phyloP scores from a whole-genome alignment of 2,329 filamentous ascomycete species.

The Ophiocordyceps australis region DNA sequence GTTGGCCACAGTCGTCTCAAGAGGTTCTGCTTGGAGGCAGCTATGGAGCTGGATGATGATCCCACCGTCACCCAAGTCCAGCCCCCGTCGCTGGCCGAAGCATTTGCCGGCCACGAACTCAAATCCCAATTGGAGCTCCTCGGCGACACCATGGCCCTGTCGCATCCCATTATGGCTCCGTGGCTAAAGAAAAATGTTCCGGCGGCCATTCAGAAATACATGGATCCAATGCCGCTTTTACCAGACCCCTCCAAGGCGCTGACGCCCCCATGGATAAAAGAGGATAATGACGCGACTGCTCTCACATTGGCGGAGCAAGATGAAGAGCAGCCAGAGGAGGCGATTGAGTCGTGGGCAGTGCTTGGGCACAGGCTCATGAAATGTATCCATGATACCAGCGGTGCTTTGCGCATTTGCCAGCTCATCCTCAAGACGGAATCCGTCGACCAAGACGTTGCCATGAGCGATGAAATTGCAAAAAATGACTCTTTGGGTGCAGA shows the following conservation, averaged over 20 bases:
- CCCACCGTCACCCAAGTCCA: conserved; percentile 42
- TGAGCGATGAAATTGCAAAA: conserved; percentile 6
- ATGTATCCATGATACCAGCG: conserved; percentile 10
- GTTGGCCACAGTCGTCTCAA: conserved; percentile 37
- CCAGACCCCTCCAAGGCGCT: conserved; percentile 28
- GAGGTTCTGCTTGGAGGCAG: conserved; percentile 46
- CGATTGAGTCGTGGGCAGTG: conserved; percentile 12
- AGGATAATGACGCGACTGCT: neutral
- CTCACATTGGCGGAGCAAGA: too few species aligned
- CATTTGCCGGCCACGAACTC: conserved; percentile 42
- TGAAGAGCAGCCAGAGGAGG: conserved; percentile 1
- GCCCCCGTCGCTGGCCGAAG: conserved; percentile 44
- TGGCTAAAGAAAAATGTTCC: conserved; percentile 35
- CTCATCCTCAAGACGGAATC: conserved; percentile 9
- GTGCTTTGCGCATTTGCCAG: conserved; percentile 12
- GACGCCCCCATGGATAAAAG: conserved; percentile 10
- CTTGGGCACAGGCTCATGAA: conserved; percentile 15
- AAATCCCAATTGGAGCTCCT: conserved; percentile 34
- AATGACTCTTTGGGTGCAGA: conserved; percentile 2
- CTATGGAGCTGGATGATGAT: conserved; percentile 49
- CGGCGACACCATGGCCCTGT: conserved; percentile 34
- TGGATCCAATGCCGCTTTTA: conserved; percentile 45
- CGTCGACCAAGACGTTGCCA: conserved; percentile 8
- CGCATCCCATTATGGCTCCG: conserved; percentile 41
- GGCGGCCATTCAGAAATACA: conserved; percentile 27